Base-by-base conservation (phyloP, 176 grass and related monocot species). In the Dendrocalamus sinicus region DNA sequence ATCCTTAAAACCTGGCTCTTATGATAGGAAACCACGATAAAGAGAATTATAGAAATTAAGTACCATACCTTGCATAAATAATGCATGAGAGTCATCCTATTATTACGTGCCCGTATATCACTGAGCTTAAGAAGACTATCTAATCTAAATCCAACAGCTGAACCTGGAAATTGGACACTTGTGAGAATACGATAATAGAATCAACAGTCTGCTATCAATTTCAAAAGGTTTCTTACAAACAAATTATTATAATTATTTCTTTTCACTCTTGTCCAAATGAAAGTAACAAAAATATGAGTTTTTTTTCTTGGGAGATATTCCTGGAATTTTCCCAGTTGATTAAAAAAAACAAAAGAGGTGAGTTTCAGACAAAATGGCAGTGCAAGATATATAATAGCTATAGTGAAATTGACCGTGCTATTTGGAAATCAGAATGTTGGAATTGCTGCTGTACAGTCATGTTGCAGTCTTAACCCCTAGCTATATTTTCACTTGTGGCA, bases 41-140 rank as follows among this genome's bases (percentile, higher is more conserved):
- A 76, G 54, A 41, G 8, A 19, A 55, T 45, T 73, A 76, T 37
- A 70, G 48, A 78, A 84, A 81, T 72, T 85, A 54, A 85, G 66
- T 26, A 62, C 16, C 75, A 45, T 32, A 95, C 96, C 96, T 92
- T 98, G 86, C 96, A 98, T 55, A 98, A 84, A 75, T 98, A 98
- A 91, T 98, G 93, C 89, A 98, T 95, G 32, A 98, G 93, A 81
- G 96, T 98, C 85, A 91, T 95, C 86, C 84, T 93, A 87, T 94
- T 98, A 46, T 98, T 93, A 9, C 96, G 88, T 41, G 96, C 96
- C 66, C 93, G 88, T 83, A 85, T 94, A 74, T 98, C 96, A 75
- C 69, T 91, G 81, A 98, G 96, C 70, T 98, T 98, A 73, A 95
- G 91, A 83, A 98, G 96, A 75, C 96, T 98, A 77, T 98, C 96